Base-by-base conservation (phyloP, 2,329 filamentous ascomycete genomes). In the Scopulariopsis brevicaulis region DNA sequence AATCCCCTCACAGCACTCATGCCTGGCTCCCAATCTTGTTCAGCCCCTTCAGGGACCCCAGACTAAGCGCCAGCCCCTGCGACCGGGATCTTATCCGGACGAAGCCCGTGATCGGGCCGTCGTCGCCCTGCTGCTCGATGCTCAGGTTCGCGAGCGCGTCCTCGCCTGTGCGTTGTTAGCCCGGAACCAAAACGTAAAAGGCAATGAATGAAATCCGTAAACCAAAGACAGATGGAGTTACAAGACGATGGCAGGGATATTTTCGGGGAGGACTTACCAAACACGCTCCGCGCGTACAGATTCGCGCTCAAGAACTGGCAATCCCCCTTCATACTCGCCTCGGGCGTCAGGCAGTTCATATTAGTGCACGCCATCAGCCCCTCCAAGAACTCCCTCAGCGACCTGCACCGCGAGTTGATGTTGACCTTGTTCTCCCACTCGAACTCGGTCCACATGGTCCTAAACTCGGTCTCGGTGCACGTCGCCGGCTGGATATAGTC, bases 371-470 rank as follows among this genome's bases (percentile, higher is more conserved):
- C 90, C 94, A 97, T 97, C 60, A 99, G 78, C 70, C 96, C 87
- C 65, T 90, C 87, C 63, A 99, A 76, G 83, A 99, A 99, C 22
- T 95, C 90, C 55, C 93, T 84, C 61, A 99, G 79, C 32, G 84
- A 87, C 77, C 93, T 96, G 64, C 90, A 90, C 79, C 96, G 97
- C 63, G 90, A 95, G 75, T 96, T 96, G 76, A 99, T 97, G 76
- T 99, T 99, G 73, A 99, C 93, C 82, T 99, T 99, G 77, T 99
- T 99, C 79, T 99, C 94, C 94, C 94, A 99, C 71, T 99, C 94
- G 64, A 99, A 99, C 70, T 99, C 94, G 43, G 94, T 99, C 94
- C 94, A 99, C 94, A 99, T 99, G n/a, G 90, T 96, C 60, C 94
- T 85, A 85, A 99, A 99, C 68, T 97, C 91, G 12, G 93, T 96